Percentiles rank a stretch among this genome's conserved stretches.
phyloP scores from a whole-genome alignment of 1,284 basidiomycete genomes.

The Cutaneotrichosporon cutaneum region DNA sequence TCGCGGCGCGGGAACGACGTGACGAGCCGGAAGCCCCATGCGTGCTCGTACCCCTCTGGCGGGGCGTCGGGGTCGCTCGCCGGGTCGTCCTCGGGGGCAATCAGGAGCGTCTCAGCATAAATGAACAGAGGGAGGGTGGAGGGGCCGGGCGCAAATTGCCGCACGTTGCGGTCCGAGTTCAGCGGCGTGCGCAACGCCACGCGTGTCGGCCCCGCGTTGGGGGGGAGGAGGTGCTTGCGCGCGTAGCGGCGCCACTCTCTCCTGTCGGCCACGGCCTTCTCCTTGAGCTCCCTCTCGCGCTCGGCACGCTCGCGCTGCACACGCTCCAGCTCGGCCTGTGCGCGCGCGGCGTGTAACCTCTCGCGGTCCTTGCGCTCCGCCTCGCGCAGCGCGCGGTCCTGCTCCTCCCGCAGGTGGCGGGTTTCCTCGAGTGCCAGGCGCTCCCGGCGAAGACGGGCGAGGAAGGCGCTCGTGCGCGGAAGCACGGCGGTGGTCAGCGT shows the following conservation, averaged over 20 bases:
- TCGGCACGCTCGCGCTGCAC: slow-evolving; percentile 47
- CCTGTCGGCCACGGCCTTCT: slow-evolving; percentile 23
- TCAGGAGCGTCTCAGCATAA: slow-evolving; percentile 49
- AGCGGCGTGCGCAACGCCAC: slow-evolving; percentile 44
- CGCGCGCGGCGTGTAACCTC: slow-evolving; percentile 30
- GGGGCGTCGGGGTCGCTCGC: slow-evolving; percentile 36
- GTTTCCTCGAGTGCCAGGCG: slow-evolving; percentile 61
- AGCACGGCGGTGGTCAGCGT: slow-evolving; percentile 70
- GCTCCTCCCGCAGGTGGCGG: slow-evolving; percentile 70
- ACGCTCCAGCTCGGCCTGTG: slow-evolving; percentile 32
- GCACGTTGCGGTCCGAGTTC: slow-evolving; percentile 37
- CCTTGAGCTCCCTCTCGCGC: slow-evolving; percentile 27
- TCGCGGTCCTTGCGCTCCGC: slow-evolving; percentile 68
- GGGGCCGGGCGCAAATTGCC: slow-evolving; percentile 31
- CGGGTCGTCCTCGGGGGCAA: slow-evolving; percentile 28
- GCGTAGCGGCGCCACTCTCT: slow-evolving; percentile 47
- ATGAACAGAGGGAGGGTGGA: slow-evolving; percentile 43
- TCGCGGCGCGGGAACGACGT: slow-evolving; percentile 47
- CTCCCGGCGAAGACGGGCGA: slow-evolving; percentile 62
- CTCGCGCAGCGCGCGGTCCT: slow-evolving; percentile 73
- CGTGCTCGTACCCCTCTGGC: slow-evolving; percentile 40
- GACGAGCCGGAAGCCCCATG: slow-evolving; percentile 39
- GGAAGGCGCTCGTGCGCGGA: slow-evolving; percentile 73
- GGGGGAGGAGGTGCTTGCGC: slow-evolving; percentile 40
- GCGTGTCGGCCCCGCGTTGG: slow-evolving; percentile 31